These are phyloP conservation scores for Cercospora sojina DNA, from an alignment of 2,329 filamentous ascomycete species.

Conservation along the genomic window DNA sequence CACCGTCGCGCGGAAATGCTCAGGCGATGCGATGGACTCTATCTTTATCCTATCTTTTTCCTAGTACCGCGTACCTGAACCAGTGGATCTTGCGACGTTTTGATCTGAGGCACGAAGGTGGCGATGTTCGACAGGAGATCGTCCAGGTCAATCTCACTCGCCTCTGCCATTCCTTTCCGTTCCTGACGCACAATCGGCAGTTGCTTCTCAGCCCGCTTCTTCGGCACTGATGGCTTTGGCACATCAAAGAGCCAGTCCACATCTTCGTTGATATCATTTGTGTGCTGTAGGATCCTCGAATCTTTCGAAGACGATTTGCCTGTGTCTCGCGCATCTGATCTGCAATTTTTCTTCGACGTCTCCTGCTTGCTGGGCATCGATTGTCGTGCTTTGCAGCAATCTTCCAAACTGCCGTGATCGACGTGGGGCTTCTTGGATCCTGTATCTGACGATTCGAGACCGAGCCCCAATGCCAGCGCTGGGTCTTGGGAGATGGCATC, in stretches of 20 bases:
- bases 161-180: not conserved
- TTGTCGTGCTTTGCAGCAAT: not conserved
- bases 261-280: conserved; percentile 8
- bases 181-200: not conserved
- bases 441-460: not conserved
- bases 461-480: not conserved
- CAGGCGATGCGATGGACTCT: not conserved
- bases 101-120: conserved; percentile 17
- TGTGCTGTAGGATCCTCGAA: not conserved
- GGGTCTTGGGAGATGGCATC: not conserved
- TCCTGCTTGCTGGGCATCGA: not conserved
- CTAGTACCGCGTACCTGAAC: not conserved
- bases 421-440: not conserved
- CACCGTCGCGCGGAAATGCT: not conserved
- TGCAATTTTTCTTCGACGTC: not conserved
- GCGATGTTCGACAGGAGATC: conserved; percentile 34
- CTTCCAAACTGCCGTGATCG: not conserved
- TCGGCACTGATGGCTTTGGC: not conserved
- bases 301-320: not conserved
- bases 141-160: conserved; percentile 32
- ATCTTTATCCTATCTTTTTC: not conserved
- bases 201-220: not conserved
- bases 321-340: not conserved
- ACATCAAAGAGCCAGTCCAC: conserved; percentile 32
- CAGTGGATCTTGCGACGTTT: not conserved